Conservation (phyloP, 345 rosid species). For the Syzygium aqueum region DNA sequence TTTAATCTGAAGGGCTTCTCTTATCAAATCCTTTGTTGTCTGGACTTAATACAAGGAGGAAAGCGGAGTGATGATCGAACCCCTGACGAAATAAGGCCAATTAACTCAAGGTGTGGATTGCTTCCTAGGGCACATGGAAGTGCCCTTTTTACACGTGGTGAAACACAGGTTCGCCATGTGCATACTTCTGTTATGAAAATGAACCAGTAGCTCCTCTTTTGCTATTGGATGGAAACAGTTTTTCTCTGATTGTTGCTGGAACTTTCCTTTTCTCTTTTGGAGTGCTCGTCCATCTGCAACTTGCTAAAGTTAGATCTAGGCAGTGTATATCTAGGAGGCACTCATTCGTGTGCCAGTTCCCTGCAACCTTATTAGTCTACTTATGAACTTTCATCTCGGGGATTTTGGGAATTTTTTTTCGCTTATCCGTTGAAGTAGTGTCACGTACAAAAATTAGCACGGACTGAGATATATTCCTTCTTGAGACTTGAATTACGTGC, state of each 20-base stretch:
- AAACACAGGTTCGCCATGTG: slow-evolving; percentile 71
- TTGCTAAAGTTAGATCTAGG: neutral
- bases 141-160: slow-evolving; percentile 97
- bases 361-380: neutral
- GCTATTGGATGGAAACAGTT: neutral
- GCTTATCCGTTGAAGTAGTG: neutral
- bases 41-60: slow-evolving; percentile 52
- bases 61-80: slow-evolving; percentile 95
- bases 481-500: neutral
- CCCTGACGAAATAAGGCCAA: slow-evolving; percentile 71
- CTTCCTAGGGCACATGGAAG: slow-evolving; percentile 99
- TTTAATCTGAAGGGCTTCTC: neutral
- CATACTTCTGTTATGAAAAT: neutral
- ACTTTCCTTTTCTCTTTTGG: neutral
- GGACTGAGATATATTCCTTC: neutral
- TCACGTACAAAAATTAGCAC: neutral
- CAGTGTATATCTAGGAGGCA: neutral
- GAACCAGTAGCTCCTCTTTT: neutral
- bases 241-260: neutral
- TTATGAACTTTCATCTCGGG: neutral
- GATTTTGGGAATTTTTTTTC: neutral
- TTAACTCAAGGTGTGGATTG: slow-evolving; percentile 78
- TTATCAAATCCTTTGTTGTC: neutral
- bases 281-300: neutral
- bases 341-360: neutral